Evolutionary conservation across 176 grass and related monocot species (phyloP).

Genomic region (Bromus sterilis): DNA sequence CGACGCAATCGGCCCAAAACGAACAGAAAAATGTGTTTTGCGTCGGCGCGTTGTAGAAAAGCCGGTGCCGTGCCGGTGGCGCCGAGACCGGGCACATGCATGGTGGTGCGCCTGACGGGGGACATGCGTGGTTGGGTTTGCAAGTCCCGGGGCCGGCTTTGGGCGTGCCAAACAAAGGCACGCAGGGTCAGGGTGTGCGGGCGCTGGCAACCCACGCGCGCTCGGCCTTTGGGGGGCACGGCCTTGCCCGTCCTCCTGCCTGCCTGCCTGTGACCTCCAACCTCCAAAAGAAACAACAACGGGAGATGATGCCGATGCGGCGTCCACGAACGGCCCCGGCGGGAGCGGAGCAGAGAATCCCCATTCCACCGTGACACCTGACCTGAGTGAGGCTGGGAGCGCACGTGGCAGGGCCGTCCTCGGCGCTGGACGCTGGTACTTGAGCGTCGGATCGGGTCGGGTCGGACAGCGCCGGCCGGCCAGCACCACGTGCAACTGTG

Average conservation of each 20-base stretch:
- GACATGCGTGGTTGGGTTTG: neutral
- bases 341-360: neutral
- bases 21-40: too few relatives aligned
- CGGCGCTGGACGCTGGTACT: too few relatives aligned
- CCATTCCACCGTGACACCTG: neutral
- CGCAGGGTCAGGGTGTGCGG: too few relatives aligned
- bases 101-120: neutral
- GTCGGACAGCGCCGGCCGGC: neutral
- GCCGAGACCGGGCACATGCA: neutral
- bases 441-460: too few relatives aligned
- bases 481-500: conserved; percentile 1
- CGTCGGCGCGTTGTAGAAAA: too few relatives aligned
- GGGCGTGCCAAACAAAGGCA: neutral
- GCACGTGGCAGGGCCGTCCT: neutral
- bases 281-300: neutral
- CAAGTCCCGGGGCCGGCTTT: neutral
- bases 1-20: too few relatives aligned
- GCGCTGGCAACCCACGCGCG: neutral
- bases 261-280: neutral
- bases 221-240: neutral
- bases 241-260: neutral
- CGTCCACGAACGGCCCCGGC: too few relatives aligned
- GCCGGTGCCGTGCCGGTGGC: neutral
- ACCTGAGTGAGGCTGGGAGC: neutral
- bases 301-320: neutral